These are phyloP conservation scores for Aspergillus cejpii DNA, from an alignment of 2,329 filamentous ascomycete species.

Conservation along the genomic window DNA sequence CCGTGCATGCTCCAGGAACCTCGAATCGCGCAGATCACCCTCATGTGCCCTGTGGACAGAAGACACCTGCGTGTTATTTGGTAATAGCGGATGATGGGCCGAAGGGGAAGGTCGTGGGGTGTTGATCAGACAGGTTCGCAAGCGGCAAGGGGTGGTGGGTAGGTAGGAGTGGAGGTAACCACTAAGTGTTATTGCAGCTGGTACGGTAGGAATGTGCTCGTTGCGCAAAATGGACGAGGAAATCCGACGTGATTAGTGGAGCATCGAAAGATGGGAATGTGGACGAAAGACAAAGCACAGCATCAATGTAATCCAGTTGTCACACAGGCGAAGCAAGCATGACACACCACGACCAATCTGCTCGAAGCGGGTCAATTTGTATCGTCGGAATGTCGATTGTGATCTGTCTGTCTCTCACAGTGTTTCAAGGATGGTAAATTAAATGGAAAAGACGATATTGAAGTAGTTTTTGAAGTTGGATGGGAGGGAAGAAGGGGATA, in stretches of 20 bases:
- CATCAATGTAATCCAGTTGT: slow-evolving; percentile 34
- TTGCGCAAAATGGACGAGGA: slow-evolving; percentile 24
- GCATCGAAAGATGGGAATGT: slow-evolving; percentile 30
- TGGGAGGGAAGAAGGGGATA: background rate
- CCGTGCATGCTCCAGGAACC: slow-evolving; percentile 40
- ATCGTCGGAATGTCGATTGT: slow-evolving; percentile 7
- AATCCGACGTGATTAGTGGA: slow-evolving; percentile 30
- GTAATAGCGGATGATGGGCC: slow-evolving; percentile 22
- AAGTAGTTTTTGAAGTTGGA: background rate
- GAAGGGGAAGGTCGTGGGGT: slow-evolving; percentile 10
- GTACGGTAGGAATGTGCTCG: slow-evolving; percentile 30
- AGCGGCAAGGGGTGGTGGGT: slow-evolving; percentile 30
- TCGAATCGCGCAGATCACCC: slow-evolving; percentile 33
- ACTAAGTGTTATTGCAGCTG: slow-evolving; percentile 21
- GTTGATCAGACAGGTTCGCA: slow-evolving; percentile 24
- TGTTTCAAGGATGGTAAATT: background rate
- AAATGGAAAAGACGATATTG: background rate
- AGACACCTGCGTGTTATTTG: slow-evolving; percentile 8
- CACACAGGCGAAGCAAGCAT: slow-evolving; percentile 34
- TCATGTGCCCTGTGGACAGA: slow-evolving; percentile 31
- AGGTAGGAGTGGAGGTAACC: slow-evolving; percentile 16
- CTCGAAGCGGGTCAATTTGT: slow-evolving; percentile 12
- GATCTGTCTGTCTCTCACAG: background rate
- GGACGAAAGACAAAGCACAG: slow-evolving; percentile 32
- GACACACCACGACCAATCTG: slow-evolving; percentile 22